Evolutionary conservation across 805 yeast genomes (phyloP), one percentile per base, ranked within the genome.

Genomic region (Wickerhamiella lipophila): DNA sequence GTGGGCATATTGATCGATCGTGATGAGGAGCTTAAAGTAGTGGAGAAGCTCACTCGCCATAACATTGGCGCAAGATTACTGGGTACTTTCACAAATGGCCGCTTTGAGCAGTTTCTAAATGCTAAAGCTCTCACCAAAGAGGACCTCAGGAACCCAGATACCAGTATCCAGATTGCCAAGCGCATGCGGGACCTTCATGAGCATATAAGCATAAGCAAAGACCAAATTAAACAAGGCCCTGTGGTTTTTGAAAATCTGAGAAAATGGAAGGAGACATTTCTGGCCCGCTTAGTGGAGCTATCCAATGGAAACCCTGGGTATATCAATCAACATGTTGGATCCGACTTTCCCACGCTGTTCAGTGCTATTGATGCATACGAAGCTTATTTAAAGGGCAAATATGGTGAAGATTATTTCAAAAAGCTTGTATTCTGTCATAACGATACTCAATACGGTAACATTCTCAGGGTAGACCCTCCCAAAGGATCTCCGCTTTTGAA

Each of bases 391-490:
- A 70, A 69, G 32, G 57, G 56, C 5, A 67, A 73, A 52, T 77
- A 80, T 57, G 73, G 73, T 22, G 65, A 63, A 8, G 62, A 53
- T 3, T 42, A 25, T 12, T 21, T 32, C 15, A 18, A 62, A 18
- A 69, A 72, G 48, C 69, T 83, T 52, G 86, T 77, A 12, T 92
- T 92, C 61, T 86, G 96, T 58, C 98, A 92, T 65, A 92, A 92
- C 60, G 98, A 89, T 64, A 83, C 97, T 0, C 98, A 92, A 64
- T 89, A 92, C 62, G 98, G 98, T 29, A 92, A 92, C 60, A 71
- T 92, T 53, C 69, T 92, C 49, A 76, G 89, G n/a, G 54, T 68
- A 9, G 66, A 60, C 64, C 73, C 72, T 2, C 74, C 67, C 56
- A 67, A 59, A 49, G 75, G 59, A 60, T 76, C 75, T 2, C 79